A percentile compares a stretch with the other conserved stretches of the same genome.
phyloP scores from a whole-genome alignment of 495 filamentous ascomycete species.

The Neurospora sp. region DNA sequence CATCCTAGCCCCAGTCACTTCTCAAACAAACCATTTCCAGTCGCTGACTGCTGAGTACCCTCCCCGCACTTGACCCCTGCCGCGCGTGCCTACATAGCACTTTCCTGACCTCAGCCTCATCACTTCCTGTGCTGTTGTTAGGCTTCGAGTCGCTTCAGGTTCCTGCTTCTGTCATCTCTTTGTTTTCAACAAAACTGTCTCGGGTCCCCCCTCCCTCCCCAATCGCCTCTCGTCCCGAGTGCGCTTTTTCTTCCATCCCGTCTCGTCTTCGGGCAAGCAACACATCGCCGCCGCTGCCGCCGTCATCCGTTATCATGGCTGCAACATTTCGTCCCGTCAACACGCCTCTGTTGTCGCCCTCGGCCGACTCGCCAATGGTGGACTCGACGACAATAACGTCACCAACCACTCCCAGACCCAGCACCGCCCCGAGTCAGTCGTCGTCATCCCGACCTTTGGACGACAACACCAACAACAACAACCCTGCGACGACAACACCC shows the following conservation, averaged over 20 bases:
- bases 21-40: slow-evolving; percentile 16
- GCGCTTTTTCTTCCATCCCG: slow-evolving; percentile 12
- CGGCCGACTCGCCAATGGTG: slow-evolving; percentile 33
- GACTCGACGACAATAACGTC: slow-evolving; percentile 47
- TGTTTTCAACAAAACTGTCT: not conserved
- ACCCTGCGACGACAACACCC: slow-evolving; percentile 41
- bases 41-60: not conserved
- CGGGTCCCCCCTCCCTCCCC: not conserved
- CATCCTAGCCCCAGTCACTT: slow-evolving; percentile 9
- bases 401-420: slow-evolving; percentile 51
- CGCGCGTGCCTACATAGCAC: slow-evolving; percentile 7
- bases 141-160: not conserved
- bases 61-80: slow-evolving; percentile 27
- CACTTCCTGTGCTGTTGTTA: not conserved
- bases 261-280: not conserved
- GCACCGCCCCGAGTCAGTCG: slow-evolving; percentile 33
- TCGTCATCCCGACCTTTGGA: slow-evolving; percentile 31
- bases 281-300: not conserved
- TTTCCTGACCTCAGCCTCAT: slow-evolving; percentile 26
- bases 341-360: slow-evolving; percentile 48
- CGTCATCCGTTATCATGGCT: slow-evolving; percentile 27
- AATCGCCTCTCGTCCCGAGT: slow-evolving; percentile 7
- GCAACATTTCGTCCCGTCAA: slow-evolving; percentile 68
- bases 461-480: slow-evolving; percentile 7
- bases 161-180: not conserved